Conservation (phyloP, 306 rosid genomes). For the Lablab purpureus region DNA sequence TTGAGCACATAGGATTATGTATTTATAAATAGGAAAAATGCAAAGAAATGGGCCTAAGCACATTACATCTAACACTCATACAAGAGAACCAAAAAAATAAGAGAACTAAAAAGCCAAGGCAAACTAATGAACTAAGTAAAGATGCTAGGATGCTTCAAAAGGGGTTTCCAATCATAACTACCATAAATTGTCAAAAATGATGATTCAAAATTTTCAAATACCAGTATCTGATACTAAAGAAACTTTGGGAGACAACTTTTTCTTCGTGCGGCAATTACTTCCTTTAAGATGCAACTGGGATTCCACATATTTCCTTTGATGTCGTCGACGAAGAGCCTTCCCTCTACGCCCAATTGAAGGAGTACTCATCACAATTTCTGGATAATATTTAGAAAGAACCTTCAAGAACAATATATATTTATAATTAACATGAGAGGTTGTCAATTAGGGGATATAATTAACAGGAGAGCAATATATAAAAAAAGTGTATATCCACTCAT, state of each 20-base stretch:
- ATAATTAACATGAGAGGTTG: conserved; percentile 25
- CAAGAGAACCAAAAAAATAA: conserved; percentile 5
- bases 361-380: conserved; percentile 60
- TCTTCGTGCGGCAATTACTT: conserved; percentile 30
- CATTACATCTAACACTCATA: too few species aligned
- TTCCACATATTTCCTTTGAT: conserved; percentile 54
- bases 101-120: conserved; percentile 5
- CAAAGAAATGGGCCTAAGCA: too few species aligned
- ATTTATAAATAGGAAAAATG: too few species aligned
- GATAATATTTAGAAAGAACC: conserved; percentile 80
- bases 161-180: conserved; percentile 21
- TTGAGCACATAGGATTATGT: too few species aligned
- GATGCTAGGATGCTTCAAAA: neutral
- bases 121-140: conserved; percentile 33
- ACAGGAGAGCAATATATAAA: too few species aligned
- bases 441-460: conserved; percentile 3
- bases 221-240: conserved; percentile 54
- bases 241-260: conserved; percentile 35
- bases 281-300: conserved; percentile 54
- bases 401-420: conserved; percentile 41
- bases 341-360: conserved; percentile 96
- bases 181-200: neutral
- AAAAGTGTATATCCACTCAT: neutral
- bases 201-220: conserved; percentile 36
- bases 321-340: conserved; percentile 86